Conservation (phyloP, 2,329 filamentous ascomycete genomes). For the Hymenoscyphus infarciens region DNA sequence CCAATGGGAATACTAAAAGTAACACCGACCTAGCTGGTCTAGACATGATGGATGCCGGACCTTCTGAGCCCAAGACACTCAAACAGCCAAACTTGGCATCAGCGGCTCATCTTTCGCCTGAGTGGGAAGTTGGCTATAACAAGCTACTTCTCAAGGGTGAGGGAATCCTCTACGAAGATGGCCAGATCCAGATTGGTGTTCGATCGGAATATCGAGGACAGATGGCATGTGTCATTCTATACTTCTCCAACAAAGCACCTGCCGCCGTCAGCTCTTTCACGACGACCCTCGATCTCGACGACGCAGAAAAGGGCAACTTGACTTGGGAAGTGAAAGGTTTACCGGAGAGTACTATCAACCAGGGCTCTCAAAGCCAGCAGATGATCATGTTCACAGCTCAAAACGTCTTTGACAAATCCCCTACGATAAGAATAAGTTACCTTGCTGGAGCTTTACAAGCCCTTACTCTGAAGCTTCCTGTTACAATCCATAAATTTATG, state of each 20-base stretch:
- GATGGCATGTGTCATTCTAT: conserved; percentile 90
- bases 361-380: conserved; percentile 80
- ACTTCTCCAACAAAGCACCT: conserved; percentile 92
- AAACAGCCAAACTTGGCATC: conserved; percentile 82
- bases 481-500: conserved; percentile 94
- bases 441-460: conserved; percentile 91
- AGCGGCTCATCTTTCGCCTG: conserved; percentile 86
- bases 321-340: conserved; percentile 85
- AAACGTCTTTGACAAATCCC: conserved; percentile 74
- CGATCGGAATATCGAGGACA: conserved; percentile 94
- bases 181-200: conserved; percentile 86
- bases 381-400: conserved; percentile 93
- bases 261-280: conserved; percentile 86
- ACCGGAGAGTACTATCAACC: conserved; percentile 74
- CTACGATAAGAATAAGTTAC: conserved; percentile 92
- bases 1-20: conserved; percentile 50
- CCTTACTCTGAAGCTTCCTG: conserved; percentile 83
- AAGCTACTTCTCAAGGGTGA: conserved; percentile 74
- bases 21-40: conserved; percentile 73
- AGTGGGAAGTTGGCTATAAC: conserved; percentile 90
- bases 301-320: conserved; percentile 60
- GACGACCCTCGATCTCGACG: conserved; percentile 83
- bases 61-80: conserved; percentile 52
- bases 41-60: conserved; percentile 64
- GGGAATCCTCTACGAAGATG: conserved; percentile 91